phyloP scores from a whole-genome alignment of 2,329 filamentous ascomycete species.

The Simplicillium aogashimaense region DNA sequence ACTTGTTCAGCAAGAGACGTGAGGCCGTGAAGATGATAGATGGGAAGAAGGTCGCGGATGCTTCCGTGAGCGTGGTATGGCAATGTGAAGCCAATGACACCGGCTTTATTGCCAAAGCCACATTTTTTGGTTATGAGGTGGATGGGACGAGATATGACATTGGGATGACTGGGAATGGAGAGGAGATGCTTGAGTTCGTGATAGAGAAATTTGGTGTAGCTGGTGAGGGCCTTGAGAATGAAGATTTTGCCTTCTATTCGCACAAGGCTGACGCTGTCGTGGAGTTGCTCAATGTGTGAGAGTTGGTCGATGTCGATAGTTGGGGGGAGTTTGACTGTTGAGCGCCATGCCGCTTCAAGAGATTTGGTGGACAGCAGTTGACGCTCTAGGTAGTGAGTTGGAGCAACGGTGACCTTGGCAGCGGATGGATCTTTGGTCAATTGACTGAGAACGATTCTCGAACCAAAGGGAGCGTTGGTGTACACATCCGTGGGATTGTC shows the following conservation, averaged over 20 bases:
- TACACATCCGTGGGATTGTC: slow-evolving; percentile 25
- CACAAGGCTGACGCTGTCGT: slow-evolving; percentile 51
- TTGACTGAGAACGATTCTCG: slow-evolving; percentile 43
- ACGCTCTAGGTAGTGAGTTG: slow-evolving; percentile 42
- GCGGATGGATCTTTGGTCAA: slow-evolving; percentile 36
- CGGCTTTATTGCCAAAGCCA: slow-evolving; percentile 44
- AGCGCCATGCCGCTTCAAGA: slow-evolving; percentile 33
- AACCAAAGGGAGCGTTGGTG: slow-evolving; percentile 42
- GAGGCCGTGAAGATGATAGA: slow-evolving; percentile 33
- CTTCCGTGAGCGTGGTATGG: slow-evolving; percentile 44
- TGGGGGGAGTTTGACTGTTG: slow-evolving; percentile 29
- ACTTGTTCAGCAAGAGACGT: slow-evolving; percentile 34
- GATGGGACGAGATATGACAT: slow-evolving; percentile 40
- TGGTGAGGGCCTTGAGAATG: slow-evolving; percentile 50
- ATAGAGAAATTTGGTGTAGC: slow-evolving; percentile 49
- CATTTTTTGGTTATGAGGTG: slow-evolving; percentile 47
- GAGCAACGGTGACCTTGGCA: slow-evolving; percentile 34
- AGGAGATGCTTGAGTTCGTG: slow-evolving; percentile 49
- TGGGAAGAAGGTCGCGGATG: slow-evolving; percentile 44
- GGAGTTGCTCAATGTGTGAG: slow-evolving; percentile 41
- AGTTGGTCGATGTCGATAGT: slow-evolving; percentile 38
- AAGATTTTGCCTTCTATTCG: slow-evolving; percentile 28
- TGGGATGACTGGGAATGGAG: slow-evolving; percentile 37
- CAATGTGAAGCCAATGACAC: slow-evolving; percentile 46
- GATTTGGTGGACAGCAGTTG: slow-evolving; percentile 34